Evolutionary conservation across 768 basidiomycete genomes (phyloP).

Genomic region (Lactarius sanguifluus): DNA sequence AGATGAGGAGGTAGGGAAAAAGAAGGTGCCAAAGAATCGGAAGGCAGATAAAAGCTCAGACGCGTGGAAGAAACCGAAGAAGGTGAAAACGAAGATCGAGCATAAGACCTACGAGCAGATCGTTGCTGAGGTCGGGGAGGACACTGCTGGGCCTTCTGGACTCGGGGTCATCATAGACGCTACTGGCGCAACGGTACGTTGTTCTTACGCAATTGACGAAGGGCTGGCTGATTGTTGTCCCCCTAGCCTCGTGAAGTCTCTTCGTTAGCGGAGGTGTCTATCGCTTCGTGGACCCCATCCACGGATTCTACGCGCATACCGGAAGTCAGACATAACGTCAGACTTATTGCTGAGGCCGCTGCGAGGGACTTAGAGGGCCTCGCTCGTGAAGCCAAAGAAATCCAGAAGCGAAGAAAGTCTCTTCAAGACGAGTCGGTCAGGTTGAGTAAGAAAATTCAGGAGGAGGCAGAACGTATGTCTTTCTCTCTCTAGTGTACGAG

Average conservation of each 20-base stretch:
- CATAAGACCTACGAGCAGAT: constrained; percentile 99
- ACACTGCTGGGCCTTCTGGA: constrained; percentile 45
- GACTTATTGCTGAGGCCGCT: constrained; percentile 79
- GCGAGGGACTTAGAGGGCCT: constrained; percentile 85
- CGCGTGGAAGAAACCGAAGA: constrained; percentile 84
- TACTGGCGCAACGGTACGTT: constrained; percentile 82
- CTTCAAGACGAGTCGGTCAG: constrained; percentile 68
- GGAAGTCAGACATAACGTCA: constrained; percentile 94
- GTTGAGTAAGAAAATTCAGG: constrained; percentile 64
- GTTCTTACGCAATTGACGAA: constrained; percentile 12
- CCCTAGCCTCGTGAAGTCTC: constrained; percentile 80
- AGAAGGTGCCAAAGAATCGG: constrained; percentile 52
- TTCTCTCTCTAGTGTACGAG: not conserved
- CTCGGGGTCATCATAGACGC: constrained; percentile 93
- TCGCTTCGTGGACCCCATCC: constrained; percentile 82
- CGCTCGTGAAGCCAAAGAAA: constrained; percentile 82
- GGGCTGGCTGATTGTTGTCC: constrained; percentile 19
- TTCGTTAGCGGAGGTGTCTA: constrained; percentile 75
- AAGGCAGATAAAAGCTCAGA: constrained; percentile 56
- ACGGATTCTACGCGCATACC: constrained; percentile 88
- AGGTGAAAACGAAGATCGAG: constrained; percentile 78
- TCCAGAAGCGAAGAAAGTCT: constrained; percentile 78
- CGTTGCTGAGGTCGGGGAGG: constrained; percentile 78
- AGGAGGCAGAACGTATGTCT: constrained; percentile 72
- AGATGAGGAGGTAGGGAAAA: constrained; percentile 58